phyloP scores from a whole-genome alignment of 1,284 basidiomycete genomes.

The Ceratobasidium sp. region DNA sequence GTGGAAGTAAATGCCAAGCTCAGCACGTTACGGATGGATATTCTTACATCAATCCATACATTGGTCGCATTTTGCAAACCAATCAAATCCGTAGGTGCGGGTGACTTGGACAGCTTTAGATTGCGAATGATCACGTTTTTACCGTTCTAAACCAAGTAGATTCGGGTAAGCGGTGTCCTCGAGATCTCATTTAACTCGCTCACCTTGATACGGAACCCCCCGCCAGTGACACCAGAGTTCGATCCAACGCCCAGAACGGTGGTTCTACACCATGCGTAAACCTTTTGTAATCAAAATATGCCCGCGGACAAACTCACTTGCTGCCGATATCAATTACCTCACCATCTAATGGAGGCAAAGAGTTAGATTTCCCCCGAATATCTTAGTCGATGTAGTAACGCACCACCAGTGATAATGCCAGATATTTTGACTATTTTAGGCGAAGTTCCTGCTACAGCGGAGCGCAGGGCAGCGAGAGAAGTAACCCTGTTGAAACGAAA shows the following conservation, averaged over 20 bases:
- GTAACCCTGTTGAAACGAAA: slow-evolving; percentile 35
- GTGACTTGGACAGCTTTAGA: slow-evolving; percentile 44
- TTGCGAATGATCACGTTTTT: slow-evolving; percentile 49
- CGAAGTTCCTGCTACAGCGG: slow-evolving; percentile 43
- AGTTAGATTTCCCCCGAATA: neutral
- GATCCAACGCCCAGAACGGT: slow-evolving; percentile 26
- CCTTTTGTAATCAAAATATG: neutral
- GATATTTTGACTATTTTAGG: slow-evolving; percentile 48
- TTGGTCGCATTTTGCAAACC: slow-evolving; percentile 47
- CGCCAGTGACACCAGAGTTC: slow-evolving; percentile 42
- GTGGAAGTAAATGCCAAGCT: neutral
- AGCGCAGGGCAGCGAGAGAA: slow-evolving; percentile 46
- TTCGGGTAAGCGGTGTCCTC: neutral
- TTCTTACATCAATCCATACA: slow-evolving; percentile 47
- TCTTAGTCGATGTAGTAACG: neutral
- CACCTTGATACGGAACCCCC: slow-evolving; percentile 46
- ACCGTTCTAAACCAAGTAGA: slow-evolving; percentile 27
- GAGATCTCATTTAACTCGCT: no score
- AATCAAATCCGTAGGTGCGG: slow-evolving; percentile 46
- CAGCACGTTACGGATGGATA: neutral
- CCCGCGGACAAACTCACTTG: slow-evolving; percentile 26
- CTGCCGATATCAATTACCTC: slow-evolving; percentile 45
- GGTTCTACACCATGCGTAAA: slow-evolving; percentile 1
- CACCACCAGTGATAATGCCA: slow-evolving; percentile 44
- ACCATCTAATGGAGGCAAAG: slow-evolving; percentile 5